These are phyloP conservation scores for Eucalyptus pumila DNA, from an alignment of 345 rosid species.

Conservation along the genomic window DNA sequence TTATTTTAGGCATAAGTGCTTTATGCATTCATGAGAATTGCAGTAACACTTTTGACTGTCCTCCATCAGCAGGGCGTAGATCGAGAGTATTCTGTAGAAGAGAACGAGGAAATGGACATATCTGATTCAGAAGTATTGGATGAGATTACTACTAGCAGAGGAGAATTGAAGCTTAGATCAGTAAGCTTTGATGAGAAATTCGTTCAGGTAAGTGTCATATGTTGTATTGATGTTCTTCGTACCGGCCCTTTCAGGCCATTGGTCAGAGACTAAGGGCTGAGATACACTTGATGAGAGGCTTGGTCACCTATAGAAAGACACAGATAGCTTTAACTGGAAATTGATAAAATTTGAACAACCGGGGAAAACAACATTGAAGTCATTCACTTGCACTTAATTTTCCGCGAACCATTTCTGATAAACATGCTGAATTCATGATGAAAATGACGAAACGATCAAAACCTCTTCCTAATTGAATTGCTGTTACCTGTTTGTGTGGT, in stretches of 20 bases:
- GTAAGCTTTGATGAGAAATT: background rate
- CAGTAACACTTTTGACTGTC: background rate
- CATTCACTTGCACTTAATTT: background rate
- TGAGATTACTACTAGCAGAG: slow-evolving; percentile 15
- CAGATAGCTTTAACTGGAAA: background rate
- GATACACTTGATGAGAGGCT: background rate
- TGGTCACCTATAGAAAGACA: background rate
- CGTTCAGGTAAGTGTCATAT: background rate
- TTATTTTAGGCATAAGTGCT: background rate
- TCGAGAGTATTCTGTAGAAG: background rate
- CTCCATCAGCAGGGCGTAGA: background rate
- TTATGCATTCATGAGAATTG: background rate
- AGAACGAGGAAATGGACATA: background rate
- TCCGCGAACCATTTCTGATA: background rate
- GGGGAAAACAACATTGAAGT: background rate
- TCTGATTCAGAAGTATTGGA: slow-evolving; percentile 6
- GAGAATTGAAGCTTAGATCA: slow-evolving; percentile 17
- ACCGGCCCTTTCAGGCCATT: background rate
- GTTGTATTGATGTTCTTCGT: background rate
- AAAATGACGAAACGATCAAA: background rate
- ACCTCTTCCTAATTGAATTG: background rate
- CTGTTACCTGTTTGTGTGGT: background rate
- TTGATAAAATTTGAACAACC: background rate
- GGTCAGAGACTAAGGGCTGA: background rate
- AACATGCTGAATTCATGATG: background rate